These are phyloP conservation scores for Penicillium maclennaniae DNA, from an alignment of 495 filamentous ascomycete species.

Conservation along the genomic window DNA sequence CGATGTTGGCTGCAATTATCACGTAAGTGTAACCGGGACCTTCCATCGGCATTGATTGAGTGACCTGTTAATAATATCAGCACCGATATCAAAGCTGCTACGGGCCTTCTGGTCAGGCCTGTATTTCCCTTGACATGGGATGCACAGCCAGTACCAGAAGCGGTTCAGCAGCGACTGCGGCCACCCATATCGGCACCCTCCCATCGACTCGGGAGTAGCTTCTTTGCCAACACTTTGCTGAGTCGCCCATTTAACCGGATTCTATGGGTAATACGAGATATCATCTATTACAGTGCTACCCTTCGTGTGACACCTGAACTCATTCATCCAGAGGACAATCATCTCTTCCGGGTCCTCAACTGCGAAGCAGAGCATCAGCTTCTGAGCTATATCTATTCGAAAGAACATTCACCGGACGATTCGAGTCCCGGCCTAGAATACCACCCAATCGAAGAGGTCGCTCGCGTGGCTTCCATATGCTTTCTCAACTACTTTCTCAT, in stretches of 20 bases:
- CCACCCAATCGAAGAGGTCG: conserved; percentile 29
- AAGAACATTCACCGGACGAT: neutral
- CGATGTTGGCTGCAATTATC: conserved; percentile 28
- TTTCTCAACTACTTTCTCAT: conserved; percentile 35
- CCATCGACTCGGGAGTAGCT: conserved; percentile 22
- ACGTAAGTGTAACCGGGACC: conserved; percentile 15
- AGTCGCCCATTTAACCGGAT: conserved; percentile 22
- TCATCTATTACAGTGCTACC: conserved; percentile 24
- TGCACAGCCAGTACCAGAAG: conserved; percentile 22
- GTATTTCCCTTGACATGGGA: conserved; percentile 36
- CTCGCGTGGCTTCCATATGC: conserved; percentile 28
- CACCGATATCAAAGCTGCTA: conserved; percentile 33
- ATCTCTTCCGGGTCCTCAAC: conserved; percentile 31
- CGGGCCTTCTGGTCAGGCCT: conserved; percentile 33
- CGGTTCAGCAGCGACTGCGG: conserved; percentile 26
- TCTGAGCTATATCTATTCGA: conserved; percentile 31
- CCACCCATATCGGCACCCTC: conserved; percentile 24
- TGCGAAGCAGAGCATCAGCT: conserved; percentile 34
- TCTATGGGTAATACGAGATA: conserved; percentile 23
- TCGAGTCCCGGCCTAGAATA: conserved; percentile 5
- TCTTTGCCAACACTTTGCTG: conserved; percentile 24
- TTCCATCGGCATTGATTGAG: neutral
- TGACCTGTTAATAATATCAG: conserved; percentile 11
- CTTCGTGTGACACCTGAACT: conserved; percentile 10
- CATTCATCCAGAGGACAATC: conserved; percentile 16